Base-by-base conservation (phyloP, 495 filamentous ascomycete genomes). In the Choiromyces venosus region DNA sequence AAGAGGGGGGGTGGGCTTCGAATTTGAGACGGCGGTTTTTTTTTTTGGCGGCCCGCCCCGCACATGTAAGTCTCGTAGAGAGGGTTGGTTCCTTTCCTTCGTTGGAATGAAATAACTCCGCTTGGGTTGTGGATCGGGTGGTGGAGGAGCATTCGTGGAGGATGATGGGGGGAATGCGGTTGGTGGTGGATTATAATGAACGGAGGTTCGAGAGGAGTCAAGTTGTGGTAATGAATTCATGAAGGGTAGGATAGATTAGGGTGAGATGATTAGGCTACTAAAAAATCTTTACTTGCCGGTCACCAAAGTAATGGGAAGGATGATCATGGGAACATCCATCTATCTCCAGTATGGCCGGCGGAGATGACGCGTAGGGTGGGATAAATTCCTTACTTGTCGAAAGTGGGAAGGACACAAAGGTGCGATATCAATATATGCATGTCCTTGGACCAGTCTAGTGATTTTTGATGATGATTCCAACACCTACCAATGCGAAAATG, bases 261-360 rank as follows among this genome's bases (percentile, higher is more conserved):
- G 25, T 29, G 52, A 61, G 52, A 12, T 61, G 52, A 61, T 33
- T 29, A 61, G 52, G 52, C 52, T 61, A 61, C 52, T 61, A 61
- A 61, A 29, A 33, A 61, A 61, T 61, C n/a, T n/a, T 16, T 33
- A 33, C 25, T 29, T 33, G 12, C 52, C 52, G 52, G 52, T 12
- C 52, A 61, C 52, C 52, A 61, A 33, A 61, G 52, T 18, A 33
- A 61, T 61, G 52, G 3, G 52, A 16, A 16, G 52, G 52, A 18
- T 61, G 52, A 61, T 61, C 52, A 61, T 33, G 52, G 52, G 52
- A 61, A 61, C 52, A 29, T 61, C 52, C 52, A 61, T 61, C 52
- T 33, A 33, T 6, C 52, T 16, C 52, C 52, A 61, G 25, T 61
- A 33, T 61, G 52, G 52, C 52, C 52, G 52, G 52, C 52, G 52